Base-by-base conservation (phyloP, 257 asterid genomes). In the Jacaranda copaia region DNA sequence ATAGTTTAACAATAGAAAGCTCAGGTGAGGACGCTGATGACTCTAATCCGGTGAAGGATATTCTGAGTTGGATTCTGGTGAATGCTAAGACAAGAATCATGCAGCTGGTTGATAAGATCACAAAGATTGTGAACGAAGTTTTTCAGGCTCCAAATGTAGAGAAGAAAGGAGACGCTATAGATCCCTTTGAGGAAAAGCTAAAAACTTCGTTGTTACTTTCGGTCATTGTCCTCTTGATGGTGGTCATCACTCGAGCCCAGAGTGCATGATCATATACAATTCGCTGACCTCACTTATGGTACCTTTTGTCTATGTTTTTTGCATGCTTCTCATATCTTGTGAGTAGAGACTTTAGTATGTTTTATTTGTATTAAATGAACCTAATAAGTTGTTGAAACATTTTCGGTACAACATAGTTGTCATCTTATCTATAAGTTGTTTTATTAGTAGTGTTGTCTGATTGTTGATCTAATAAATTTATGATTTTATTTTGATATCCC, bases 181-280 rank as follows among this genome's bases (percentile, higher is more conserved):
- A 80, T 66, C 64, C 75, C 11, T 71, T 88, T 10, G 87, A 86
- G 48, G 89, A 83, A 49, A 90, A 61, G 72, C 84, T 89, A 72
- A 85, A 78, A 53, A 81, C 86, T 61, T 88, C 98, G 3, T 68
- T 94, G 73, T 78, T 88, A 48, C 87, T 94, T 4, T 85, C 97
- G 0, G 64, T 94, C 0, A 53, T 90, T 12, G 90, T 94, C 70
- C 76, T 94, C 60, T 53, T 92, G 5, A 51, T 90, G 3, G 91
- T 94, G 49, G 88, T 90, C 8, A 77, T 88, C 55, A 68, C 87
- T 70, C 92, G 97, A 68, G 77, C 85, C 38, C 81, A 78, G 48
- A 81, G 76, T 38, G 86, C 86, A 18, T 85, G 87, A 89, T 61
- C 62, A 40, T 53, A 25, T 25, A 25, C 32, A 76, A 91, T 93